Conservation (phyloP, 345 rosid species). For the Erysimum cheiranthoides region DNA sequence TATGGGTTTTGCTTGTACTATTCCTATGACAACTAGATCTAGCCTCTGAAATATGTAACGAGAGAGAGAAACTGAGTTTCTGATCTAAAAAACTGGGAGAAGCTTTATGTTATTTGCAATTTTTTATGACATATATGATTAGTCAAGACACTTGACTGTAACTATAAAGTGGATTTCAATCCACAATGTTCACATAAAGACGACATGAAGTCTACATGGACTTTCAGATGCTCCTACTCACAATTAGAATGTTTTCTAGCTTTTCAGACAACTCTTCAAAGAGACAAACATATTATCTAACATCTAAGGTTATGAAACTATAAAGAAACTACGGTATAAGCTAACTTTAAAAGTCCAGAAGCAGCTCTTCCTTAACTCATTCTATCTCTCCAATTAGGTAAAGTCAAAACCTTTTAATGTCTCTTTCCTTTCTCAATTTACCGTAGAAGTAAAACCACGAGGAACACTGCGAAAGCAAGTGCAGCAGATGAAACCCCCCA, state of each 20-base stretch:
- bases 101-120: neutral
- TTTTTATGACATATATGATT: neutral
- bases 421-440: constrained; percentile 25
- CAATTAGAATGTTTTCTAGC: constrained; percentile 26
- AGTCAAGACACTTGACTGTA: constrained; percentile 25
- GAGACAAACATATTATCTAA: constrained; percentile 28
- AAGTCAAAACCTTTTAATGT: neutral
- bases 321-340: neutral
- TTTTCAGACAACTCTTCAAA: constrained; percentile 31
- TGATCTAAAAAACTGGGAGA: neutral
- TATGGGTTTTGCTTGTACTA: neutral
- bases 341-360: constrained; percentile 31
- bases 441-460: constrained; percentile 50
- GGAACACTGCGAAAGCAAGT: constrained; percentile 50
- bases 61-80: neutral
- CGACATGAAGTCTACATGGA: constrained; percentile 32
- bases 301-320: constrained; percentile 37
- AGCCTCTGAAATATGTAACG: neutral
- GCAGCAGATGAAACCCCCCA: constrained; percentile 67
- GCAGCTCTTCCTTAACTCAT: constrained; percentile 28
- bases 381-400: constrained; percentile 32
- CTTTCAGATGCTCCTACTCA: constrained; percentile 13
- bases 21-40: neutral
- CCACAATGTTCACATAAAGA: constrained; percentile 31
- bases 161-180: constrained; percentile 21